A percentile compares a stretch with the other conserved stretches of the same genome.
These are phyloP conservation scores for Neonectria magnoliae DNA, from an alignment of 2,329 filamentous ascomycete genomes.

Conservation along the genomic window DNA sequence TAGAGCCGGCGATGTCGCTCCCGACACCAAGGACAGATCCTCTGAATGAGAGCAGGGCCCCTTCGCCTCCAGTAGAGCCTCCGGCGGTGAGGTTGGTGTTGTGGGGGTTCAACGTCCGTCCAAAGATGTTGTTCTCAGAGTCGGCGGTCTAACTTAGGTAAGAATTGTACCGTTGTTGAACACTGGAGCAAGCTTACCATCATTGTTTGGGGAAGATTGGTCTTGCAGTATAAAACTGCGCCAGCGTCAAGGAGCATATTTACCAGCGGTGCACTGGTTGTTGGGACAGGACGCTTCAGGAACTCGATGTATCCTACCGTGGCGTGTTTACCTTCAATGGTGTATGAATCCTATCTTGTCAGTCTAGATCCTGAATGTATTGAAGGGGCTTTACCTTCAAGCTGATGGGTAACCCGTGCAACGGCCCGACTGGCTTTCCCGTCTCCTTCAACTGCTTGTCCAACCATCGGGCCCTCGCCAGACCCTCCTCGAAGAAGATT, in stretches of 20 bases:
- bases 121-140: constrained; percentile 52
- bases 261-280: constrained; percentile 37
- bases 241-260: constrained; percentile 40
- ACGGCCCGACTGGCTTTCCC: constrained; percentile 32
- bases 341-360: constrained; percentile 38
- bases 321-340: constrained; percentile 35
- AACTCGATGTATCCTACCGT: constrained; percentile 42
- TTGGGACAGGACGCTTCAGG: constrained; percentile 32
- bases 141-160: constrained; percentile 36
- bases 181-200: constrained; percentile 52
- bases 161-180: accelerated
- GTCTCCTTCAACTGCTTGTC: constrained; percentile 35
- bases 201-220: constrained; percentile 69
- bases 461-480: constrained; percentile 25
- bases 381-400: constrained; percentile 27
- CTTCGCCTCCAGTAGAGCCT: constrained; percentile 41
- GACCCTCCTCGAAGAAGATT: constrained; percentile 32
- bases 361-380: neutral
- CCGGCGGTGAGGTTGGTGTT: constrained; percentile 48
- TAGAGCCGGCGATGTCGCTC: constrained; percentile 54
- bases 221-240: constrained; percentile 52
- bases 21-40: constrained; percentile 39
- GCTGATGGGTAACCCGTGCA: constrained; percentile 37
- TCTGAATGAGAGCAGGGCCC: constrained; percentile 35
- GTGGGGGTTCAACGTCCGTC: constrained; percentile 40